phyloP scores from a whole-genome alignment of 2,329 filamentous ascomycete species.

The Fusarium coffeatum region DNA sequence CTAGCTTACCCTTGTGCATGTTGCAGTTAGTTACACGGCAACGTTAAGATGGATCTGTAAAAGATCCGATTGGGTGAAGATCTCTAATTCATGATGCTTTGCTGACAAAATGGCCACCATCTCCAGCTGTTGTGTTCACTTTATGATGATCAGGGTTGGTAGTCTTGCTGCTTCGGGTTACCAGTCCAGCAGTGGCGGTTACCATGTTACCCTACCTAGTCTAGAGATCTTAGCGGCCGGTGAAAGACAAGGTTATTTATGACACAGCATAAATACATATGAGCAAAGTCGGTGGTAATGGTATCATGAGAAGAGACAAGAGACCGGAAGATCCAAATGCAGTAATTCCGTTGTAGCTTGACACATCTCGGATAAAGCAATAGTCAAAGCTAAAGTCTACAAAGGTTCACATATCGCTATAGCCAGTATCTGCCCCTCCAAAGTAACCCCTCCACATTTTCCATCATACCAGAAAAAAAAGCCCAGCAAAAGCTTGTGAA shows the following conservation, averaged over 20 bases:
- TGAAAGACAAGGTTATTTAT: not conserved
- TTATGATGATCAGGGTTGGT: slow-evolving; percentile 4
- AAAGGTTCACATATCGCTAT: slow-evolving; percentile 26
- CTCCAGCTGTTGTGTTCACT: not conserved
- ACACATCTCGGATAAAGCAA: slow-evolving; percentile 8
- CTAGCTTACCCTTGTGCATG: not conserved
- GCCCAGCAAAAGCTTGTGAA: not conserved
- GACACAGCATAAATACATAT: not conserved
- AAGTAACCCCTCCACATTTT: slow-evolving; percentile 29
- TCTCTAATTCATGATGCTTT: not conserved
- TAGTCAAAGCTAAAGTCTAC: slow-evolving; percentile 8
- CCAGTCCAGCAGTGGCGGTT: not conserved
- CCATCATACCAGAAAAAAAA: slow-evolving; percentile 20
- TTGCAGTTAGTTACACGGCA: not conserved
- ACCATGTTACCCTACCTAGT: not conserved
- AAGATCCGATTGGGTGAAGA: slow-evolving; percentile 5
- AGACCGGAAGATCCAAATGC: slow-evolving; percentile 20
- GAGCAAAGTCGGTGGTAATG: not conserved
- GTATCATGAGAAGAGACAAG: not conserved
- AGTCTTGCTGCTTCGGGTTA: slow-evolving; percentile 6
- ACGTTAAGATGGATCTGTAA: not conserved
- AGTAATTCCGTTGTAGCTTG: slow-evolving; percentile 15
- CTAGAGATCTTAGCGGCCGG: not conserved
- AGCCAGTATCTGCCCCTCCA: slow-evolving; percentile 37
- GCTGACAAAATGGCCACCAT: slow-evolving; percentile 12